Percentiles rank a stretch among this genome's conserved stretches.
Evolutionary conservation across 805 yeast genomes (phyloP).

Genomic region (Zygoascus tannicola): DNA sequence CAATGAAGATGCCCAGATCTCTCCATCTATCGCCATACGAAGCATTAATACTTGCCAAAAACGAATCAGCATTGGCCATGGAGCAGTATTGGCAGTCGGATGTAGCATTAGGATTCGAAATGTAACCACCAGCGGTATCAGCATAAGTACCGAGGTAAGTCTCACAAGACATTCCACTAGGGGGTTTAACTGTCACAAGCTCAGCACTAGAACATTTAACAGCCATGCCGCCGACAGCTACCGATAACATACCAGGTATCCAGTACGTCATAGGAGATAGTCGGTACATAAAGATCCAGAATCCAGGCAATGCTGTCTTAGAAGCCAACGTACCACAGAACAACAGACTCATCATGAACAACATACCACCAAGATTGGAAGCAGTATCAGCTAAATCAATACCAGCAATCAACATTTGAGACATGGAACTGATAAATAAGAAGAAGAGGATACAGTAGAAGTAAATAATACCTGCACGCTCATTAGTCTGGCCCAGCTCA

Average conservation of each 20-base stretch:
- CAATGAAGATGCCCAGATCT: constrained; percentile 47
- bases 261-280: constrained; percentile 62
- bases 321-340: constrained; percentile 73
- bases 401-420: constrained; percentile 40
- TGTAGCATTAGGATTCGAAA: constrained; percentile 42
- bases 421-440: constrained; percentile 32
- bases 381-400: constrained; percentile 52
- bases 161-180: constrained; percentile 55
- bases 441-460: constrained; percentile 36
- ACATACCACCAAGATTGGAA: constrained; percentile 47
- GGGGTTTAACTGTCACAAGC: constrained; percentile 41
- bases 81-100: constrained; percentile 53
- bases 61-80: constrained; percentile 47
- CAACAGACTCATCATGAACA: constrained; percentile 53
- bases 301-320: constrained; percentile 49
- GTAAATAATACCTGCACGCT: constrained; percentile 35
- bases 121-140: constrained; percentile 43
- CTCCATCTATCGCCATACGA: constrained; percentile 40
- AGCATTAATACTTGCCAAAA: constrained; percentile 35
- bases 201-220: constrained; percentile 44
- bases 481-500: constrained; percentile 34
- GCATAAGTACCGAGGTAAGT: constrained; percentile 41
- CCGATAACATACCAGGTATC: constrained; percentile 34
- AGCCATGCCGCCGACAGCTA: constrained; percentile 16
- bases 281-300: constrained; percentile 75